Percentiles rank a stretch among this genome's conserved stretches.
phyloP scores from a whole-genome alignment of 2,329 filamentous ascomycete species.

The Byssochlamys sp. region DNA sequence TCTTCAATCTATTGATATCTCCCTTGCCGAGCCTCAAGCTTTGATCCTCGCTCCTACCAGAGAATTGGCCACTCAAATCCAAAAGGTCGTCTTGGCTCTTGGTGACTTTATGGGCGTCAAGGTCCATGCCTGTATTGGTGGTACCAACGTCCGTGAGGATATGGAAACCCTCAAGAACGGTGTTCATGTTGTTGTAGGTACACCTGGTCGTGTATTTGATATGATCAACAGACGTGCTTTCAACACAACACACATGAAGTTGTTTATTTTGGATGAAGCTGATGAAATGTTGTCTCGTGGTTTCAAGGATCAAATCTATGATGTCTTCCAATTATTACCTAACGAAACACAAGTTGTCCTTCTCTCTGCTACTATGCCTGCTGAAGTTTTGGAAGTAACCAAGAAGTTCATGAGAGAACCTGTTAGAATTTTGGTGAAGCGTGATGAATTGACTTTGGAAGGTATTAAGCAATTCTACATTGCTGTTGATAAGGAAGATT shows the following conservation, averaged over 20 bases:
- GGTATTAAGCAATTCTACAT: slow-evolving; percentile 99
- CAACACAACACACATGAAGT: slow-evolving; percentile 97
- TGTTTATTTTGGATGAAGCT: slow-evolving; percentile 98
- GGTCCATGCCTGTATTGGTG: slow-evolving; percentile 98
- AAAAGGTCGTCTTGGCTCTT: slow-evolving; percentile 97
- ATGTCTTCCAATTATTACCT: slow-evolving; percentile 97
- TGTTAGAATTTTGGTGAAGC: slow-evolving; percentile 98
- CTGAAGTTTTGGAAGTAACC: slow-evolving; percentile 97
- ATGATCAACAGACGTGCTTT: slow-evolving; percentile 98
- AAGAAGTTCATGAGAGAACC: slow-evolving; percentile 99
- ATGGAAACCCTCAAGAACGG: slow-evolving; percentile 96
- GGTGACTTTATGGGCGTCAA: slow-evolving; percentile 99
- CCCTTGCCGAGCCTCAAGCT: slow-evolving; percentile 83
- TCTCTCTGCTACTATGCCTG: slow-evolving; percentile 94
- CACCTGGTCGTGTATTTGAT: slow-evolving; percentile 94
- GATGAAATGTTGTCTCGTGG: slow-evolving; percentile 93
- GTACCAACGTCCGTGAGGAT: slow-evolving; percentile 94
- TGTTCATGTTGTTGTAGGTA: slow-evolving; percentile 93
- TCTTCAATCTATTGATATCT: slow-evolving; percentile 98
- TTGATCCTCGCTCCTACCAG: slow-evolving; percentile 95
- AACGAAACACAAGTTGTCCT: slow-evolving; percentile 98
- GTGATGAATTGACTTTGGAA: slow-evolving; percentile 97
- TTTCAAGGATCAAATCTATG: slow-evolving; percentile 99
- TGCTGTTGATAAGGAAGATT: slow-evolving; percentile 99
- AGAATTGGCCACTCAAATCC: slow-evolving; percentile 97